Conservation (phyloP, 169 alveolate species). For the Cardiosporidium cionae region DNA sequence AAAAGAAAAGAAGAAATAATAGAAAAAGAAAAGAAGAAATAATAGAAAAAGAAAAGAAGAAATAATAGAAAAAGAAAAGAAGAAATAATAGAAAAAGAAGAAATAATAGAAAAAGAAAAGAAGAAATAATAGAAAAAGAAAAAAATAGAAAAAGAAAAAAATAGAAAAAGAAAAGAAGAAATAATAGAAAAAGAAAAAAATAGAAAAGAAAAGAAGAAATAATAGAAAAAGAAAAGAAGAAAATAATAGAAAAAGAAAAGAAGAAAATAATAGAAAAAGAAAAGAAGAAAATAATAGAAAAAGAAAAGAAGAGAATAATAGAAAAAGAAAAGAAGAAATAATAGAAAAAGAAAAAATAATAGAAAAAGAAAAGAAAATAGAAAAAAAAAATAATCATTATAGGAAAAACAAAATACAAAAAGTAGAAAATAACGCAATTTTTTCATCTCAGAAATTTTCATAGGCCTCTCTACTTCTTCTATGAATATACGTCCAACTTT, state of each 20-base stretch:
- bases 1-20: background rate
- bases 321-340: background rate
- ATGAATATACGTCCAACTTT: too few species aligned
- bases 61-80: too few species aligned
- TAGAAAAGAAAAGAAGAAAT: background rate
- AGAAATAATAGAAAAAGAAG: too few species aligned
- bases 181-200: background rate
- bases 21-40: background rate
- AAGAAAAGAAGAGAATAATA: background rate
- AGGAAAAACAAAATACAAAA: too few species aligned
- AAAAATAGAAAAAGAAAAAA: slow-evolving; percentile 32
- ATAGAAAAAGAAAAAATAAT: background rate
- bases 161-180: background rate
- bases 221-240: background rate
- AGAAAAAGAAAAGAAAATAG: too few species aligned
- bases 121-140: too few species aligned
- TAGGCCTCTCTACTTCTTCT: too few species aligned
- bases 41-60: too few species aligned
- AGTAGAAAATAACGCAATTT: too few species aligned
- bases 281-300: background rate
- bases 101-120: too few species aligned
- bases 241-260: slow-evolving; percentile 28
- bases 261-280: background rate
- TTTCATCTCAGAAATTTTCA: too few species aligned
- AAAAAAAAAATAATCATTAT: too few species aligned